A percentile compares a stretch with the other conserved stretches of the same genome.
Evolutionary conservation across 352 stramenopile genomes (phyloP).

Genomic region (Pythium monospermum): DNA sequence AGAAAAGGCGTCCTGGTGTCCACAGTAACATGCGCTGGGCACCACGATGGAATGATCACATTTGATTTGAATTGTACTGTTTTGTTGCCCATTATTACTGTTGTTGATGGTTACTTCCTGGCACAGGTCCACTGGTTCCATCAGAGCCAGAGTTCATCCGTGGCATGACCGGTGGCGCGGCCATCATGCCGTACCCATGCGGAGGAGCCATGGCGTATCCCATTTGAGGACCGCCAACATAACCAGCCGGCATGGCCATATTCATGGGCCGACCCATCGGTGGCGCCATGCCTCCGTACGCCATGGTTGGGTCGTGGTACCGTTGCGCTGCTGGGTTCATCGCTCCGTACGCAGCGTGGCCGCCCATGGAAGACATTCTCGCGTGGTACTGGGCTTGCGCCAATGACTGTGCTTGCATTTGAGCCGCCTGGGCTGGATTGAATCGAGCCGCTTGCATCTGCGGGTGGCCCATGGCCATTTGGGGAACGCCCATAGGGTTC

Average conservation of each 20-base stretch:
- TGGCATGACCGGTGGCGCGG: conserved; percentile 30
- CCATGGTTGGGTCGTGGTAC: conserved; percentile 20
- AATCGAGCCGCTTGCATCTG: conserved; percentile 31
- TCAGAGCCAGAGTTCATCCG: conserved; percentile 15
- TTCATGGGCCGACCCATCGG: conserved; percentile 16
- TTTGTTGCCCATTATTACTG: no score
- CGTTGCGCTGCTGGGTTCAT: conserved; percentile 2
- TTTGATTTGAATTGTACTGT: neutral
- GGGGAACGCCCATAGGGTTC: conserved; percentile 22
- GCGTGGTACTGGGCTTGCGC: conserved; percentile 59
- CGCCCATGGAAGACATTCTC: conserved; percentile 52
- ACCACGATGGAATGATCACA: no score
- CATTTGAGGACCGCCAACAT: conserved; percentile 35
- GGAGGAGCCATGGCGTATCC: conserved; percentile 33
- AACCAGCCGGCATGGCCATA: conserved; percentile 23
- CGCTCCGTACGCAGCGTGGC: conserved; percentile 18
- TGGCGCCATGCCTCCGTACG: conserved; percentile 13
- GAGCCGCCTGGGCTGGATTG: conserved; percentile 27
- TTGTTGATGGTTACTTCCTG: conserved; percentile 2
- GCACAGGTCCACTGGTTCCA: neutral
- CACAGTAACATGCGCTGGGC: no score
- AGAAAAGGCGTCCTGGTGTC: no score
- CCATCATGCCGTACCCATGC: conserved; percentile 53
- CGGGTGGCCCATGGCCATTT: conserved; percentile 25
- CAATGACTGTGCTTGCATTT: conserved; percentile 36